phyloP scores from a whole-genome alignment of 306 rosid species.

The Quillaja saponaria region DNA sequence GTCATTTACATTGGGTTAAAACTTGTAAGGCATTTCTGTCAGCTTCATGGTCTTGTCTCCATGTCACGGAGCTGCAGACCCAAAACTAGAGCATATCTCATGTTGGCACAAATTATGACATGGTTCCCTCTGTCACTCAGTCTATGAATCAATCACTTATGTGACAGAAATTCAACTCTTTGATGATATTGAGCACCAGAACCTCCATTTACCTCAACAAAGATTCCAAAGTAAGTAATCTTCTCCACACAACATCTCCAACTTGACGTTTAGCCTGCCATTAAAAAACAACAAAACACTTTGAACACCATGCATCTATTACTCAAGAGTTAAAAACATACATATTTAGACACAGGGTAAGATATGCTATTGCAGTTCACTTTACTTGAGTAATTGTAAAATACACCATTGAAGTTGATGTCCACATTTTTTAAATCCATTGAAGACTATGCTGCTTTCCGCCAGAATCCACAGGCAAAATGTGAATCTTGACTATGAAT shows the following conservation, averaged over 20 bases:
- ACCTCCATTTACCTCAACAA: slow-evolving; percentile 72
- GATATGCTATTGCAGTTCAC: too few species aligned
- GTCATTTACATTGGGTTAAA: slow-evolving; percentile 25
- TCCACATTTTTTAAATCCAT: too few species aligned
- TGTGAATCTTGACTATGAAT: too few species aligned
- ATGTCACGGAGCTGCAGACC: slow-evolving; percentile 9
- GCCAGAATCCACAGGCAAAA: too few species aligned
- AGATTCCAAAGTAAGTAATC: slow-evolving; percentile 88
- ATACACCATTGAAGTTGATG: too few species aligned
- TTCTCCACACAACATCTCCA: slow-evolving; percentile 76
- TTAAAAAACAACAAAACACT: slow-evolving; percentile 28
- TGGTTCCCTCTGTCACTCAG: slow-evolving; percentile 9
- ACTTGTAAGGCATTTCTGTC: slow-evolving; percentile 16
- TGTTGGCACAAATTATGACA: not conserved
- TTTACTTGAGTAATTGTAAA: too few species aligned
- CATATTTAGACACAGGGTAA: too few species aligned
- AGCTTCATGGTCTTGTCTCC: slow-evolving; percentile 27
- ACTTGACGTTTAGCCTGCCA: slow-evolving; percentile 84
- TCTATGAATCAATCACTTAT: slow-evolving; percentile 14
- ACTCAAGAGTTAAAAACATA: too few species aligned
- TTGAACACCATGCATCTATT: slow-evolving; percentile 30
- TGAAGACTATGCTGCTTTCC: too few species aligned
- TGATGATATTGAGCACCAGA: slow-evolving; percentile 25
- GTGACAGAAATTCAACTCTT: slow-evolving; percentile 22
- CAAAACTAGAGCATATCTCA: slow-evolving; percentile 7